Evolutionary conservation across 805 yeast species (phyloP).

Genomic region (Yarrowia porcina): DNA sequence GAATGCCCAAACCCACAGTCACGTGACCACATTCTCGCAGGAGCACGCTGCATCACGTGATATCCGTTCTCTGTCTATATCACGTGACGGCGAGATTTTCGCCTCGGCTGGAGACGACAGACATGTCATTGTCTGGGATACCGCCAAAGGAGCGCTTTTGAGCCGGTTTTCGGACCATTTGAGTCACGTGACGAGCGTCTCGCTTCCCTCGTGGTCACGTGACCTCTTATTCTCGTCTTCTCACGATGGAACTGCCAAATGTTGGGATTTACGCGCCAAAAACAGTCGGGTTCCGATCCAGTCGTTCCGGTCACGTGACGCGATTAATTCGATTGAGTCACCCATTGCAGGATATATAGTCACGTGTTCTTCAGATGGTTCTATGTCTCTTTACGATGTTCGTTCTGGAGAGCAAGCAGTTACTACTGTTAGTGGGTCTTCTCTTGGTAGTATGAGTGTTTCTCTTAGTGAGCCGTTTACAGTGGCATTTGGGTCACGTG

Average conservation of each 20-base stretch:
- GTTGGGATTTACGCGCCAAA: conserved; percentile 38
- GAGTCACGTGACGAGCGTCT: background rate
- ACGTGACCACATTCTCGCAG: conserved; percentile 2
- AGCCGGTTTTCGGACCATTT: conserved; percentile 29
- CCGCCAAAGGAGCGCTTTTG: conserved; percentile 31
- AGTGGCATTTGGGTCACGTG: background rate
- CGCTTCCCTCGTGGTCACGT: conserved; percentile 29
- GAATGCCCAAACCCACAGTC: background rate
- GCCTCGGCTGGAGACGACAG: conserved; percentile 39
- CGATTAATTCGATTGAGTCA: conserved; percentile 33
- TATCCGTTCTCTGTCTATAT: background rate
- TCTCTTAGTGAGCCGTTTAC: background rate
- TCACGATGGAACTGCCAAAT: conserved; percentile 36
- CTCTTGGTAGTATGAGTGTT: background rate
- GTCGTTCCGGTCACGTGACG: conserved; percentile 38
- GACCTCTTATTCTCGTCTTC: conserved; percentile 38
- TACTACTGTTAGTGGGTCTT: background rate
- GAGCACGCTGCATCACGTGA: background rate
- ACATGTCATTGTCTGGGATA: conserved; percentile 37
- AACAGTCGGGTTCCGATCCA: conserved; percentile 38
- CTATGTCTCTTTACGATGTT: conserved; percentile 29
- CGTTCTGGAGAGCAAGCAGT: background rate
- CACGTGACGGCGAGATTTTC: conserved; percentile 28
- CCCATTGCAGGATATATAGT: conserved; percentile 29
- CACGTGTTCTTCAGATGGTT: conserved; percentile 39